Evolutionary conservation across 805 yeast genomes (phyloP).

Genomic region (Kodamaea sagamina): DNA sequence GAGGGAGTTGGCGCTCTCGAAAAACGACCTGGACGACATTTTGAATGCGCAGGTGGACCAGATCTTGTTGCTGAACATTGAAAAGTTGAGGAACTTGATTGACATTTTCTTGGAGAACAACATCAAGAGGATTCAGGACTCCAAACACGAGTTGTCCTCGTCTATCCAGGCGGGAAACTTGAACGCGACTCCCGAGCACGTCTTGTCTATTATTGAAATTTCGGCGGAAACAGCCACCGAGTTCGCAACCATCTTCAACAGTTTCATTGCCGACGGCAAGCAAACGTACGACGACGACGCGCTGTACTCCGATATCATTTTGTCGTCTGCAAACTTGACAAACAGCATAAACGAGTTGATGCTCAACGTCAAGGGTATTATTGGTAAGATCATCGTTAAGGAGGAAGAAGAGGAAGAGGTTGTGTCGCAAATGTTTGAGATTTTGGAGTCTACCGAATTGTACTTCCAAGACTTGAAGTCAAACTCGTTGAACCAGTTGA

Average conservation of each 20-base stretch:
- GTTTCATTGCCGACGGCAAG: constrained; percentile 74
- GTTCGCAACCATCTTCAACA: constrained; percentile 75
- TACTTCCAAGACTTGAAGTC: constrained; percentile 64
- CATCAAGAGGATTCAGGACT: constrained; percentile 70
- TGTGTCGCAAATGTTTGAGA: constrained; percentile 34
- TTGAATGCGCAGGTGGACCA: constrained; percentile 61
- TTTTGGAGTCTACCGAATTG: constrained; percentile 60
- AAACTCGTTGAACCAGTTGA: constrained; percentile 47
- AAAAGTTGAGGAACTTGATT: constrained; percentile 52
- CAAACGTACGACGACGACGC: constrained; percentile 44
- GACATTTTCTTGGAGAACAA: constrained; percentile 74
- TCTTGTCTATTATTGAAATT: constrained; percentile 69
- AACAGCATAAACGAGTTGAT: constrained; percentile 62
- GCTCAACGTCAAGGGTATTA: constrained; percentile 64
- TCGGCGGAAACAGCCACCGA: constrained; percentile 72
- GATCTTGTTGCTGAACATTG: constrained; percentile 48
- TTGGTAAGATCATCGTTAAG: constrained; percentile 53
- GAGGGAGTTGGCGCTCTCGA: constrained; percentile 55
- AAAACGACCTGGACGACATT: constrained; percentile 51
- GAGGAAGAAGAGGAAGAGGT: constrained; percentile 61
- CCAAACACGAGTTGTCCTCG: constrained; percentile 67
- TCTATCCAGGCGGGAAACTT: constrained; percentile 84
- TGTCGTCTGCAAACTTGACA: constrained; percentile 63
- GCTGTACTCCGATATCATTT: constrained; percentile 63
- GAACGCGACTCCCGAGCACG: constrained; percentile 68